Conservation (phyloP, 2,329 filamentous ascomycete species). For the Mariannaea sp. region DNA sequence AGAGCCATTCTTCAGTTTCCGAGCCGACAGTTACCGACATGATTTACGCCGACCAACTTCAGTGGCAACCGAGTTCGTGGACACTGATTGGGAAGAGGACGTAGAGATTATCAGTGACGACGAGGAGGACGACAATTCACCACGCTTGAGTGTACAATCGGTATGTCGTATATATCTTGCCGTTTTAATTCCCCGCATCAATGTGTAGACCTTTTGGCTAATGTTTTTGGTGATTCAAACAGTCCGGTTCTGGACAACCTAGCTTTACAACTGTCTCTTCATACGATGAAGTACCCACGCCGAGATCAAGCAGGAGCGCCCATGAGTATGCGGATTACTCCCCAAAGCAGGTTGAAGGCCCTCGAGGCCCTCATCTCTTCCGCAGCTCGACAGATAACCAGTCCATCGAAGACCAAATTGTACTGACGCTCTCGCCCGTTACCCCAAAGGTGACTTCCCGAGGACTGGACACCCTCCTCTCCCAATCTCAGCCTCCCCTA, state of each 20-base stretch:
- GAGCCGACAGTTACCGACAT: slow-evolving; percentile 52
- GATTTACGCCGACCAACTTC: slow-evolving; percentile 65
- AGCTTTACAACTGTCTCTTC: slow-evolving; percentile 88
- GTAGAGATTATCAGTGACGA: slow-evolving; percentile 61
- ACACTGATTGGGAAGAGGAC: slow-evolving; percentile 73
- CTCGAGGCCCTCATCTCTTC: slow-evolving; percentile 85
- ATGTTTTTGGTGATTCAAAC: no score
- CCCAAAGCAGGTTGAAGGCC: slow-evolving; percentile 74
- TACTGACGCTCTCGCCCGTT: slow-evolving; percentile 73
- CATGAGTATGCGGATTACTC: slow-evolving; percentile 64
- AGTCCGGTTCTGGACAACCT: slow-evolving; percentile 69
- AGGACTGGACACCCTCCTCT: slow-evolving; percentile 35
- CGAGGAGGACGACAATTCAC: slow-evolving; percentile 71
- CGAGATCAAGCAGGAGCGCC: slow-evolving; percentile 66
- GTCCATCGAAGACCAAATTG: slow-evolving; percentile 51
- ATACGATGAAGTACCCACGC: slow-evolving; percentile 82
- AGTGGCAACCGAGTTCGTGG: slow-evolving; percentile 76
- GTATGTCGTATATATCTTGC: slow-evolving; percentile 64
- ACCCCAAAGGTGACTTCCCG: slow-evolving; percentile 64
- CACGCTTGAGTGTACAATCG: slow-evolving; percentile 70
- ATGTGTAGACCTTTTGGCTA: no score
- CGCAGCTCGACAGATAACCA: slow-evolving; percentile 64
- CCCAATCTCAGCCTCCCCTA: slow-evolving; percentile 18
- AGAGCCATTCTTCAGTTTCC: slow-evolving; percentile 66
- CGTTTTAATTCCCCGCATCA: no score